Base-by-base conservation (phyloP, 106 monocot genomes). In the Acorus gramineus region DNA sequence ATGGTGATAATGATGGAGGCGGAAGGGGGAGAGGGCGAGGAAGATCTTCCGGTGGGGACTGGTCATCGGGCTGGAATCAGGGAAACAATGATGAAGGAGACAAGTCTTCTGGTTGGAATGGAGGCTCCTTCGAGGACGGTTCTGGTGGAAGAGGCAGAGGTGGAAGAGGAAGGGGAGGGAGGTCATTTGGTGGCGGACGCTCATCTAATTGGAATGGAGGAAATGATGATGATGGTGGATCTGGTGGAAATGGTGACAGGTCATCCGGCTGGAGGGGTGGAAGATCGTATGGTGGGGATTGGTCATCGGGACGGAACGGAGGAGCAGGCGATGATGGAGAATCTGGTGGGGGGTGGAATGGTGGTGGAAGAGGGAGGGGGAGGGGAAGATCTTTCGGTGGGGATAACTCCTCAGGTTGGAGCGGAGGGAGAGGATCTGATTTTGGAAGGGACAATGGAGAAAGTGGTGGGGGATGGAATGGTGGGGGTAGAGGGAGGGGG, bases 31-130 rank as follows among this genome's bases (percentile, higher is more conserved):
- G 28, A 28, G 28, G 28, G 28, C 28, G 28, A 28, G 28, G 28
- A 28, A 28, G 28, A 28, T 53, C 66, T 42, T 44, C 28, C 1
- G 52, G 49, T 12, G 8, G 62, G 64, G 13, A 64, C 49, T 8
- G 5, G 7, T 50, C 64, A 0, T 64, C 49, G 49, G 64, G 50
- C 4, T 66, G 51, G 65, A 66, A 53, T 50, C 42, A 42, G 42
- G 14, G 8, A 28, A 28, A 28, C 28, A 28, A 28, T 28, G 28
- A 28, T 28, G 28, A 28, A 28, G 1, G 28, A 28, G 28, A 28
- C 28, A 10, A 6, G 7, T 50, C 64, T 13, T 64, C 49, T 64
- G 64, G 50, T 6, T 66, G 51, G 65, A 66, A 53, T 50, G 44
- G 52, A 42, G 14, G 8, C 54, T 14, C 50, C 55, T 14, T 42